phyloP scores from a whole-genome alignment of 371 early-diverging fungal species.

The Smittium culicis region DNA sequence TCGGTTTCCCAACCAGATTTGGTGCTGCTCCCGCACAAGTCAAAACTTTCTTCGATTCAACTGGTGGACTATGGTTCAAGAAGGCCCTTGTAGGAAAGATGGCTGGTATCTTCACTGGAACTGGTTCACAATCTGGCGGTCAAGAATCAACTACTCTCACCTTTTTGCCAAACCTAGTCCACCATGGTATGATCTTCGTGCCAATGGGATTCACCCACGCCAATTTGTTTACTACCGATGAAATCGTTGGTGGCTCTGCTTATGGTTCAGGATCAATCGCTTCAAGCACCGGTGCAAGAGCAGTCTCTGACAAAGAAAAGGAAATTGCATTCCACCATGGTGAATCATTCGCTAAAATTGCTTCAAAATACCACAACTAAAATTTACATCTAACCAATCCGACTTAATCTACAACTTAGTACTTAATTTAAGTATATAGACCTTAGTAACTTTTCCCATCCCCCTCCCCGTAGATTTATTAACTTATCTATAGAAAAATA shows the following conservation, averaged over 20 bases:
- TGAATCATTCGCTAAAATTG: slow-evolving; percentile 37
- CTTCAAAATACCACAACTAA: neutral
- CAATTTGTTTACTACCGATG: neutral
- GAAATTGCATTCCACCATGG: slow-evolving; percentile 51
- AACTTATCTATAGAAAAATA: too few species aligned
- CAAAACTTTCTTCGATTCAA: slow-evolving; percentile 44
- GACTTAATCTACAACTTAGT: too few species aligned
- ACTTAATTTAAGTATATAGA: too few species aligned
- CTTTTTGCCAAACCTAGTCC: slow-evolving; percentile 39
- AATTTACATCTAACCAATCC: too few species aligned
- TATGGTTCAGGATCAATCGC: slow-evolving; percentile 46
- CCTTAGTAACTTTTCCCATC: too few species aligned
- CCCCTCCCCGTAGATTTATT: too few species aligned
- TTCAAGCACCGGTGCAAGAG: slow-evolving; percentile 49
- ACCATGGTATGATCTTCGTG: slow-evolving; percentile 54
- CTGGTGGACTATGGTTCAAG: slow-evolving; percentile 40
- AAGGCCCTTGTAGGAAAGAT: too few species aligned
- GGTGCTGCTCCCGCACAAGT: slow-evolving; percentile 53
- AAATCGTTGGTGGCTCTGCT: slow-evolving; percentile 24
- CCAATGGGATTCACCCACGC: slow-evolving; percentile 35
- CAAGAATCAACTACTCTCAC: slow-evolving; percentile 48
- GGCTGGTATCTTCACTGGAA: slow-evolving; percentile 50
- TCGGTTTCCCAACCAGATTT: slow-evolving; percentile 60
- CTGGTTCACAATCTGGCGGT: slow-evolving; percentile 46
- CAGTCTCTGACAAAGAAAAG: slow-evolving; percentile 45